phyloP scores from a whole-genome alignment of 2,329 filamentous ascomycete genomes.

The Coniochaeta sp. region DNA sequence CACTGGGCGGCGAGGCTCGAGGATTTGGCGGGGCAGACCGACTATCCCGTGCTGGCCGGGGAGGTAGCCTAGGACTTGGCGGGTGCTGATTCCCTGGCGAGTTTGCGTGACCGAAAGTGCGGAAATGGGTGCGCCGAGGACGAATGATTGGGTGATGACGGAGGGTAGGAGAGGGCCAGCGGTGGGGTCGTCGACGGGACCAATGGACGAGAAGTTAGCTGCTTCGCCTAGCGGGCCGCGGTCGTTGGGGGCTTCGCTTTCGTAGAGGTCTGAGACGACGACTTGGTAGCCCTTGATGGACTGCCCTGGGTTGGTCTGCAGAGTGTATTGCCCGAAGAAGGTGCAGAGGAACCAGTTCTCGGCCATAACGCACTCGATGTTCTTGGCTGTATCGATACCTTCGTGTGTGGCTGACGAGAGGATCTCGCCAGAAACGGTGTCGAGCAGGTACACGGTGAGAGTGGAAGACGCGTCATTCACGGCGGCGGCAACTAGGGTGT shows the following conservation, averaged over 20 bases:
- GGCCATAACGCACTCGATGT: slow-evolving; percentile 70
- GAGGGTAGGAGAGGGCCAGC: slow-evolving; percentile 56
- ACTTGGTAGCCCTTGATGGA: slow-evolving; percentile 78
- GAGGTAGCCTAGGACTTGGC: slow-evolving; percentile 74
- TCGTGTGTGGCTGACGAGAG: slow-evolving; percentile 64
- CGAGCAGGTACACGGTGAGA: slow-evolving; percentile 71
- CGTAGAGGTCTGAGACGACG: slow-evolving; percentile 81
- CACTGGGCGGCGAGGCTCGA: slow-evolving; percentile 82
- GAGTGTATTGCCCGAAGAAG: slow-evolving; percentile 57
- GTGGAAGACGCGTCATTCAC: slow-evolving; percentile 49
- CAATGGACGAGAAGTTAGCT: slow-evolving; percentile 70
- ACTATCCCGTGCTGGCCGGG: slow-evolving; percentile 67
- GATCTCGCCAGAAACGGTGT: slow-evolving; percentile 77
- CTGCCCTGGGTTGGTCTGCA: slow-evolving; percentile 46
- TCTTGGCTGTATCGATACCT: slow-evolving; percentile 66
- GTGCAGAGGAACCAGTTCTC: slow-evolving; percentile 97
- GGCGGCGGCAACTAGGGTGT: slow-evolving; percentile 70
- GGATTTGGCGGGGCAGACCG: slow-evolving; percentile 67
- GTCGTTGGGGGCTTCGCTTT: slow-evolving; percentile 76
- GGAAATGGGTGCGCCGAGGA: slow-evolving; percentile 72
- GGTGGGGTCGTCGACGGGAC: slow-evolving; percentile 51
- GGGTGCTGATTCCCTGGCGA: slow-evolving; percentile 80
- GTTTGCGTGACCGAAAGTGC: slow-evolving; percentile 82
- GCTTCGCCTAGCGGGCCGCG: slow-evolving; percentile 68
- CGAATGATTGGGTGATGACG: slow-evolving; percentile 71